Evolutionary conservation across 1,284 basidiomycete species (phyloP).

Genomic region (Moniliophthora roreri): DNA sequence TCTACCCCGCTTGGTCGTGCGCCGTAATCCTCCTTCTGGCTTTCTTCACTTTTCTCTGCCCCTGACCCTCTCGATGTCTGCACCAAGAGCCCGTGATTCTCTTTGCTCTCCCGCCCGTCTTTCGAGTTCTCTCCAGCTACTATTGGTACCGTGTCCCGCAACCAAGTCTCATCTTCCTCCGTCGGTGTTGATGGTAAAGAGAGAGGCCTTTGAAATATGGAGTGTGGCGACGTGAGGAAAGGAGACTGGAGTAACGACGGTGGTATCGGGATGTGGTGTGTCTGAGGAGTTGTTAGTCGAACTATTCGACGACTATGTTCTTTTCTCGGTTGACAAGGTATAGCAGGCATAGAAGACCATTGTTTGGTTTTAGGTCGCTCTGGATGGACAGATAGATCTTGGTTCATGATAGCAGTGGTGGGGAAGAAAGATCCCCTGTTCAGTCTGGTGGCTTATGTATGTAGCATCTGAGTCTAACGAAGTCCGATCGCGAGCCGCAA

Average conservation of each 20-base stretch:
- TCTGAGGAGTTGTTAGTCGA: slow-evolving; percentile 21
- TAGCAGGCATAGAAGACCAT: not conserved
- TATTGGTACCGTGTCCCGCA: slow-evolving; percentile 58
- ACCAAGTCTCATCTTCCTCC: slow-evolving; percentile 55
- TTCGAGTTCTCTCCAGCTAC: not conserved
- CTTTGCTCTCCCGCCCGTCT: not conserved
- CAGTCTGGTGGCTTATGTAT: too few relatives aligned
- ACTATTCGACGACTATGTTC: slow-evolving; percentile 1
- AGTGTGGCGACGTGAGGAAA: slow-evolving; percentile 46
- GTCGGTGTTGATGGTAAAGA: slow-evolving; percentile 36
- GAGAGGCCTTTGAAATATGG: slow-evolving; percentile 42
- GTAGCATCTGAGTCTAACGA: not conserved
- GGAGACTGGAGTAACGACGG: slow-evolving; percentile 56
- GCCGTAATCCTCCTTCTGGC: not conserved
- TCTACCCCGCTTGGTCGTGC: not conserved
- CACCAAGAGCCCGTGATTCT: not conserved
- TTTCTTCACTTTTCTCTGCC: not conserved
- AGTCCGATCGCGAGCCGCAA: too few relatives aligned
- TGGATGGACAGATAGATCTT: not conserved
- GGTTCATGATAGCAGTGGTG: not conserved
- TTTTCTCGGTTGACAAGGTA: not conserved
- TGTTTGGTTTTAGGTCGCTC: not conserved
- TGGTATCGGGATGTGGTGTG: slow-evolving; percentile 46
- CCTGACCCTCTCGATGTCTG: not conserved
- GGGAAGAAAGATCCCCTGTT: too few relatives aligned